These are phyloP conservation scores for Amanita polypyramis DNA, from an alignment of 768 basidiomycete species.

Conservation along the genomic window DNA sequence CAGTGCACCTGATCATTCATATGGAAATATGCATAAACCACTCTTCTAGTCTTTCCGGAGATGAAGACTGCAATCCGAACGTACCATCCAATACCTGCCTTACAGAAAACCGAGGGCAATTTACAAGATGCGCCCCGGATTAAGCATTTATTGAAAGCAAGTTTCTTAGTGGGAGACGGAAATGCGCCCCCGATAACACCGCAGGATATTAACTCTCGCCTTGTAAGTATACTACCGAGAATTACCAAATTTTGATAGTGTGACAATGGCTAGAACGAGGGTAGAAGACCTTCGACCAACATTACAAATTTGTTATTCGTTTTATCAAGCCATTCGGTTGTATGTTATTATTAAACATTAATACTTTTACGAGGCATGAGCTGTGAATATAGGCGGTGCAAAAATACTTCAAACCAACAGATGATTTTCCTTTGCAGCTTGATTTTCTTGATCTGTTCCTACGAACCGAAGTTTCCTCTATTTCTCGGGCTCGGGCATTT, in stretches of 20 bases:
- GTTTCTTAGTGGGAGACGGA: constrained; percentile 36
- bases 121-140: constrained; percentile 73
- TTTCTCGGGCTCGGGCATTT: constrained; percentile 68
- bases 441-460: constrained; percentile 81
- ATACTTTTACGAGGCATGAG: not conserved
- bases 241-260: constrained; percentile 2
- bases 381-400: constrained; percentile 1
- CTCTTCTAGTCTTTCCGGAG: constrained; percentile 55
- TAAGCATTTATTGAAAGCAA: constrained; percentile 62
- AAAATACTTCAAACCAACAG: constrained; percentile 6
- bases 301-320: constrained; percentile 64
- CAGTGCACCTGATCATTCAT: constrained; percentile 17
- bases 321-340: constrained; percentile 47
- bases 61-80: constrained; percentile 71
- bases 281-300: constrained; percentile 54
- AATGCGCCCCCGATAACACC: constrained; percentile 40
- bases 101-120: constrained; percentile 61
- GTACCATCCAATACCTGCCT: constrained; percentile 67
- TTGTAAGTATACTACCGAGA: constrained; percentile 27
- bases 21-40: constrained; percentile 6
- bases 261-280: constrained; percentile 26
- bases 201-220: constrained; percentile 41
- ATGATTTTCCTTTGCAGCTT: constrained; percentile 4
- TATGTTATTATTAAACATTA: constrained; percentile 23
- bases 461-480: constrained; percentile 59